These are phyloP conservation scores for Septoria petroselini DNA, from an alignment of 2,329 filamentous ascomycete genomes.

Conservation along the genomic window DNA sequence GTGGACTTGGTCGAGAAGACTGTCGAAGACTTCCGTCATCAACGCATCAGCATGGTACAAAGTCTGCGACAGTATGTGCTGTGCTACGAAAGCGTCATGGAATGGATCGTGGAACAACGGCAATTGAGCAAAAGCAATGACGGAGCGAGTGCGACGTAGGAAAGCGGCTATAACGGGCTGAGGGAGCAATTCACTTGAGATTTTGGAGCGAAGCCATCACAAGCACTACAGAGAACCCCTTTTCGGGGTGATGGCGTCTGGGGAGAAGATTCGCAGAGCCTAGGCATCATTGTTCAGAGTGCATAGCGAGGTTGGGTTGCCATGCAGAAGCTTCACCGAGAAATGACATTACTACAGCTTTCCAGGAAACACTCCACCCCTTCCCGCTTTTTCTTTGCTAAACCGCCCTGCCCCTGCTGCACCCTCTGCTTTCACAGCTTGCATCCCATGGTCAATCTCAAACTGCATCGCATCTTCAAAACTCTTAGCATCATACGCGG, in stretches of 20 bases:
- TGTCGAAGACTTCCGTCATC: conserved; percentile 83
- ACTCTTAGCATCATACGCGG: conserved; percentile 48
- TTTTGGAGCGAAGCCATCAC: not conserved
- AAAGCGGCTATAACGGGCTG: not conserved
- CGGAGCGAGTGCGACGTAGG: not conserved
- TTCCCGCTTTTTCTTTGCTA: conserved; percentile 23
- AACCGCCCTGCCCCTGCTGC: conserved; percentile 44
- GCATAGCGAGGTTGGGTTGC: not conserved
- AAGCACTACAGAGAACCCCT: too few relatives aligned
- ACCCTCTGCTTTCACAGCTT: conserved; percentile 46
- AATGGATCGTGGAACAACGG: conserved; percentile 66
- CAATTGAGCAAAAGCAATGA: conserved; percentile 10
- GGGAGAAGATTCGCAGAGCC: not conserved
- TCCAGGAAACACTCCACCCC: not conserved
- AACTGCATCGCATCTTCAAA: conserved; percentile 52
- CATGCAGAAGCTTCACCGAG: not conserved
- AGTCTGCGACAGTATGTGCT: conserved; percentile 89
- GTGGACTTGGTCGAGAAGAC: conserved; percentile 80
- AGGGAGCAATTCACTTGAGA: not conserved
- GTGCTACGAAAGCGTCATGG: conserved; percentile 90
- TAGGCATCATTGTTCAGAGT: not conserved
- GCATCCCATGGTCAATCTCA: conserved; percentile 48
- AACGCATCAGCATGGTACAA: conserved; percentile 95
- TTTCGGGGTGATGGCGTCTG: too few relatives aligned
- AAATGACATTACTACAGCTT: not conserved